Conservation (phyloP, 1,139 yeast species). For the Blastobotrys arbuscula region DNA sequence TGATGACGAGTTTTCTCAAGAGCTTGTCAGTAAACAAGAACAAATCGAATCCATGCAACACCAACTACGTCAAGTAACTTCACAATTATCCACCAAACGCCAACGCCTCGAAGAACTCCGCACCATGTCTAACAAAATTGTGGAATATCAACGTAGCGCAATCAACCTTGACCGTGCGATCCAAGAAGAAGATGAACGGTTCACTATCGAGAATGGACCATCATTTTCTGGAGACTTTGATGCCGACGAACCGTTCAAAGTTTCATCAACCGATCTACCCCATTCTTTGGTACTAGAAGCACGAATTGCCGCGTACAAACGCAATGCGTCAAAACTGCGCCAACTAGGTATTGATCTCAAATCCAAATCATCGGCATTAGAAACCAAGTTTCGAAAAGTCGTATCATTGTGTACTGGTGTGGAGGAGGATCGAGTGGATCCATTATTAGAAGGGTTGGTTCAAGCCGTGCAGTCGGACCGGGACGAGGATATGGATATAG, state of each 20-base stretch:
- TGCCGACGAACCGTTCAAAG: slow-evolving; percentile 81
- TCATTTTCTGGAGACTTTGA: slow-evolving; percentile 53
- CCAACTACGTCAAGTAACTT: slow-evolving; percentile 45
- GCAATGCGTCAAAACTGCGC: slow-evolving; percentile 50
- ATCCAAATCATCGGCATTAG: slow-evolving; percentile 56
- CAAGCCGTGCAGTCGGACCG: slow-evolving; percentile 88
- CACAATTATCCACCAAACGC: slow-evolving; percentile 41
- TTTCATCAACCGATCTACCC: slow-evolving; percentile 40
- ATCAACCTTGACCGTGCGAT: slow-evolving; percentile 54
- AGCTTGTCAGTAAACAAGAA: slow-evolving; percentile 42
- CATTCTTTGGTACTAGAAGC: slow-evolving; percentile 63
- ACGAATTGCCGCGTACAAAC: slow-evolving; percentile 70
- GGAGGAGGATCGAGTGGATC: slow-evolving; percentile 71
- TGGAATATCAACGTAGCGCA: slow-evolving; percentile 47
- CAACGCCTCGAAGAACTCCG: slow-evolving; percentile 42
- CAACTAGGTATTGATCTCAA: slow-evolving; percentile 46
- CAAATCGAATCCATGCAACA: slow-evolving; percentile 44
- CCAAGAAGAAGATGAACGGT: slow-evolving; percentile 49
- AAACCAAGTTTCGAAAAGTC: slow-evolving; percentile 80
- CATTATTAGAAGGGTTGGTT: slow-evolving; percentile 72
- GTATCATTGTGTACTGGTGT: slow-evolving; percentile 90
- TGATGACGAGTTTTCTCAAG: slow-evolving; percentile 46
- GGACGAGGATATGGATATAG: slow-evolving; percentile 52
- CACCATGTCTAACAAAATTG: slow-evolving; percentile 38
- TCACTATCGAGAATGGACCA: slow-evolving; percentile 36